These are phyloP conservation scores for Phytophthora nicotianae DNA, from an alignment of 352 stramenopile genomes.

Conservation along the genomic window DNA sequence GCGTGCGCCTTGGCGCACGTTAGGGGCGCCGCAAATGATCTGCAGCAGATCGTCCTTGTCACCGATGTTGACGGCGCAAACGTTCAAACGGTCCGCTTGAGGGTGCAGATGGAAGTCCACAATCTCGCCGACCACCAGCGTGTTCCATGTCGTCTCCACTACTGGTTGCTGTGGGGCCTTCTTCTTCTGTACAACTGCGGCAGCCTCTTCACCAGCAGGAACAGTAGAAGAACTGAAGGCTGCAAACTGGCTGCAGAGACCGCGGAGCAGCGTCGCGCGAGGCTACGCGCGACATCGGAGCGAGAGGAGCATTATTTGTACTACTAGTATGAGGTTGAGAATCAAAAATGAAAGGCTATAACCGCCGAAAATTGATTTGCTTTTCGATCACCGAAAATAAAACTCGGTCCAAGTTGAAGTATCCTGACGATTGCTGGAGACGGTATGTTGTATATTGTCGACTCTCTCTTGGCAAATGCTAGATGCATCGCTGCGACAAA, in stretches of 20 bases:
- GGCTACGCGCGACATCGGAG: slow-evolving; percentile 14
- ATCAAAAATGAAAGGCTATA: slow-evolving; percentile 19
- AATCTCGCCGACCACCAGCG: slow-evolving; percentile 77
- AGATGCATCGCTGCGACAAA: neutral
- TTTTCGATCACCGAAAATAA: slow-evolving; percentile 17
- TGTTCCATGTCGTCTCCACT: slow-evolving; percentile 64
- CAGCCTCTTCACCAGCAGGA: slow-evolving; percentile 4
- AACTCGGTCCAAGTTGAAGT: neutral
- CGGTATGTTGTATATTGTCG: too few species aligned
- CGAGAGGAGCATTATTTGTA: slow-evolving; percentile 19
- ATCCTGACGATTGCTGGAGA: too few species aligned
- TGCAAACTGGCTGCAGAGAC: slow-evolving; percentile 16
- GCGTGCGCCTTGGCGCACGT: slow-evolving; percentile 58
- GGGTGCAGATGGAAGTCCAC: slow-evolving; percentile 62
- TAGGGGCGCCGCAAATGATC: slow-evolving; percentile 80
- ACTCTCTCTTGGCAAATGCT: too few species aligned
- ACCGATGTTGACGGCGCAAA: slow-evolving; percentile 71
- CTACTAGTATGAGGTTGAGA: neutral
- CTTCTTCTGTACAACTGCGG: slow-evolving; percentile 21
- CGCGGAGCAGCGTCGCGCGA: slow-evolving; percentile 9
- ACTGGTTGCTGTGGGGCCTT: slow-evolving; percentile 27
- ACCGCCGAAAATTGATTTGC: neutral
- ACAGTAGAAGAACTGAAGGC: slow-evolving; percentile 21
- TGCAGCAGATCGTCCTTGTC: slow-evolving; percentile 64
- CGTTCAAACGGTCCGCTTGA: slow-evolving; percentile 64